Base-by-base conservation (phyloP, 768 basidiomycete species). In the Cystobasidium onofrii region DNA sequence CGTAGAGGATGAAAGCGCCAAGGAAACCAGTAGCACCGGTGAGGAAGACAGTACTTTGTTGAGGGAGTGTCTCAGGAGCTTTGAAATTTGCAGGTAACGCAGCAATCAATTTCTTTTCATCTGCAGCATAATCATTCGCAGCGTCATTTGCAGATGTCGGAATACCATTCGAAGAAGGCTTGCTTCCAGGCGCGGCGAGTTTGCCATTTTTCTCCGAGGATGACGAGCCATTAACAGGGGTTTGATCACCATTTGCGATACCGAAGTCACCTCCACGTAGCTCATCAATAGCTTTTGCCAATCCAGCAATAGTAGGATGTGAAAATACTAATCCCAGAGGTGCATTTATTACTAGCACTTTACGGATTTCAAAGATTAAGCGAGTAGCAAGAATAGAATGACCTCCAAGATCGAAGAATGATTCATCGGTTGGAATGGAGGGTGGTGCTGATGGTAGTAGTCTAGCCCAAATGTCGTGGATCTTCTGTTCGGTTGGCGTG, bases 341-440 rank as follows among this genome's bases (percentile, higher is more conserved):
- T 2, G 92, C 92, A 69, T 94, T 88, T 23, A 96, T 85, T 13
- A 93, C 88, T 80, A 98, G 96, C 0, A 85, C 83, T 82, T 94
- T 96, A 78, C 96, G 88, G 66, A 99, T 88, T 82, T 97, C 92
- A 80, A 99, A 98, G 78, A 97, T 91, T 75, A 98, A 87, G 29
- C 94, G 89, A 1, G 96, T 99, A 0, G 96, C 96, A 55, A 99
- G 87, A 78, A 99, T 97, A 18, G 96, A 98, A 82, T 99, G 96
- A 7, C 96, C 96, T 61, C 96, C 96, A 52, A 98, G 86, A 80
- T 99, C 95, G 83, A 97, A 98, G 86, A 99, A 99, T 80, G 87
- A 91, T 79, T 98, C 95, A 80, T 97, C 89, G 12, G 90, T 80
- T 3, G 92, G 90, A 60, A 99, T 87, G 43, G 74, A 75, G 50